Evolutionary conservation across 2,329 filamentous ascomycete genomes (phyloP), one percentile per base, ranked within the genome.

Genomic region (Sclerotinia nivalis): DNA sequence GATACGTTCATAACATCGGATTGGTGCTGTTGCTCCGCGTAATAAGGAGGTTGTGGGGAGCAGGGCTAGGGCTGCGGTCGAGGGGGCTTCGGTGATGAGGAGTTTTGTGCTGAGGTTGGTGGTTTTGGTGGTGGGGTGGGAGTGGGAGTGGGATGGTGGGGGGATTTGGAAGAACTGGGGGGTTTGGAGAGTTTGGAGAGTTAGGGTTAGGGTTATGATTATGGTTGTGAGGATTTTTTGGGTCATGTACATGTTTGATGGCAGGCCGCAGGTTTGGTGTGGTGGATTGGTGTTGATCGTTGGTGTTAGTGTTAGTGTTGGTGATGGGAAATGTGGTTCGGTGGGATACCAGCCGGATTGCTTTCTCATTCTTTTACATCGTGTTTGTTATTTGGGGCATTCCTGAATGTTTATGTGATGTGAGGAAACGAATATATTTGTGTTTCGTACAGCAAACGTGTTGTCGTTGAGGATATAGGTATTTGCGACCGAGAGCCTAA

Each of bases 1-100:
- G 25, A 64, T 64, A 12, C 22, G 37, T 31, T 50, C 45, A 47
- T 20, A 25, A 50, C 45, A 64, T 34, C 45, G n/a, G 8, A 64
- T 25, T 10, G 60, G 60, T 1, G 45, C 60, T 9, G 60, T 64
- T 37, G 60, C 60, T n/a, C 60, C 60, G 18, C 60, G 45, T 37
- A 64, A 20, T 12, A 64, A 50, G 6, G 60, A 37, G 31, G 31
- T 37, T 1, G 28, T 37, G 8, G 60, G 37, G 18, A 50, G n/a
- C 5, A 64, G 22, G 13, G 60, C 60, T 25, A 64, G 47, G 13
- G 60, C 60, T 2, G 60, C 60, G 3, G 60, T 50, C 20, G 60
- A 34, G 10, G 45, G 60, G 15, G 45, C 45, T 20, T 22, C 22
- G 2, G 60, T 64, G 13, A 37, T n/a, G n/a, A 31, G 60, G 4